A percentile compares a stretch with the other conserved stretches of the same genome.
phyloP scores from a whole-genome alignment of 106 monocot genomes.

The Allium fistulosum region DNA sequence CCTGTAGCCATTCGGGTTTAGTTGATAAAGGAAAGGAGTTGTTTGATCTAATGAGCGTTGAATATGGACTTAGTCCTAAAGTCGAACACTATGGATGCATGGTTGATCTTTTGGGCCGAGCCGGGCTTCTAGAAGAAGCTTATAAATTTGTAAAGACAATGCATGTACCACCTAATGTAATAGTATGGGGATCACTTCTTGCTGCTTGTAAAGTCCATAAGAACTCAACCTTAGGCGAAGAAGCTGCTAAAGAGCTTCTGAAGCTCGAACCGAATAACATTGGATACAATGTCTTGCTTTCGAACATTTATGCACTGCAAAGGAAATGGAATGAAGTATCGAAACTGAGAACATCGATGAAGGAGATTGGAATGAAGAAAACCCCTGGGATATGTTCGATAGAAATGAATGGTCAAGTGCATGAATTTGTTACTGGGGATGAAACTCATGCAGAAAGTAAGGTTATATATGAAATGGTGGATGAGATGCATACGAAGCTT shows the following conservation, averaged over 20 bases:
- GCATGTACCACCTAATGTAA: constrained; percentile 37
- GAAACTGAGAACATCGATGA: constrained; percentile 25
- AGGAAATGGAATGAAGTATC: constrained; percentile 41
- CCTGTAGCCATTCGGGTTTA: constrained; percentile 55
- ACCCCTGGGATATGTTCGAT: constrained; percentile 35
- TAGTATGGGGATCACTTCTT: constrained; percentile 55
- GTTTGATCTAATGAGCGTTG: constrained; percentile 28
- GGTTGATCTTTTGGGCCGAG: constrained; percentile 62
- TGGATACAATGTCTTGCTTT: constrained; percentile 43
- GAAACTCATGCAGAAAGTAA: constrained; percentile 28
- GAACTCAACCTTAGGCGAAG: constrained; percentile 29
- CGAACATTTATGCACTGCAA: constrained; percentile 41
- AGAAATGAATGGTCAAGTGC: constrained; percentile 33
- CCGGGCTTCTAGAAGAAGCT: constrained; percentile 48
- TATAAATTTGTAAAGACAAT: constrained; percentile 23
- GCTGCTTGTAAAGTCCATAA: constrained; percentile 45
- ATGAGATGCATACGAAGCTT: constrained; percentile 31
- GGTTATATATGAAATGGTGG: constrained; percentile 33
- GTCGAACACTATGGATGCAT: constrained; percentile 70
- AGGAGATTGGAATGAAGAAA: constrained; percentile 30
- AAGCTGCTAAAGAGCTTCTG: constrained; percentile 22
- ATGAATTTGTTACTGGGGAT: constrained; percentile 39
- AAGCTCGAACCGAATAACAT: constrained; percentile 26
- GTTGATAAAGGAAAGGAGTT: constrained; percentile 44
- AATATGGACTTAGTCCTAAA: constrained; percentile 27